phyloP scores from a whole-genome alignment of 176 grass and related monocot species.

The Elymus sibiricus region DNA sequence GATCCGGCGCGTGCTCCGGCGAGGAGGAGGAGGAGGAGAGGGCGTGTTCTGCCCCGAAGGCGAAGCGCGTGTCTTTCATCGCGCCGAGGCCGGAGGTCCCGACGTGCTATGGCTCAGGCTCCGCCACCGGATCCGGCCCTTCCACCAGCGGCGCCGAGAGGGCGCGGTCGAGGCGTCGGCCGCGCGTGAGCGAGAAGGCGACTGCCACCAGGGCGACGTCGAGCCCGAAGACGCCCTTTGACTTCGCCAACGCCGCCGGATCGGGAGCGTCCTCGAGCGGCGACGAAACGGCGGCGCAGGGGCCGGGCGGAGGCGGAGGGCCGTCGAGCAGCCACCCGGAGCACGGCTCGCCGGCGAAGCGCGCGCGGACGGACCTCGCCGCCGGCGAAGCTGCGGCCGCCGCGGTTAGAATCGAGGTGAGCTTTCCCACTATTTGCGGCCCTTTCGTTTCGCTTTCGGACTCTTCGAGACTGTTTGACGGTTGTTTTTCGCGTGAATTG shows the following conservation, averaged over 20 bases:
- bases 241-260: constrained; percentile 17
- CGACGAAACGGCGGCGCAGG: background rate
- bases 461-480: background rate
- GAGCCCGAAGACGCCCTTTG: constrained; percentile 26
- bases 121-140: background rate
- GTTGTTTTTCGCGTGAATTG: too few species aligned
- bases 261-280: constrained; percentile 21
- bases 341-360: constrained; percentile 22
- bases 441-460: background rate
- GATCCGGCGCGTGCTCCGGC: constrained; percentile 9
- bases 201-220: background rate
- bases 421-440: background rate
- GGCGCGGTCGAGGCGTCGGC: background rate
- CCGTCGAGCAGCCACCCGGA: background rate
- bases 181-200: background rate
- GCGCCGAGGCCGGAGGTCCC: background rate
- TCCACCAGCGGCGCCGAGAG: background rate
- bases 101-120: too few species aligned
- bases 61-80: background rate
- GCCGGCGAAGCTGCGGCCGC: background rate
- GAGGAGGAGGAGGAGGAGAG: background rate
- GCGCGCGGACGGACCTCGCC: background rate
- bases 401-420: background rate
- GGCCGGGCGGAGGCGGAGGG: background rate
- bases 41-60: background rate